These are phyloP conservation scores for Curvularia hawaiiensis DNA, from an alignment of 2,329 filamentous ascomycete species.

Conservation along the genomic window DNA sequence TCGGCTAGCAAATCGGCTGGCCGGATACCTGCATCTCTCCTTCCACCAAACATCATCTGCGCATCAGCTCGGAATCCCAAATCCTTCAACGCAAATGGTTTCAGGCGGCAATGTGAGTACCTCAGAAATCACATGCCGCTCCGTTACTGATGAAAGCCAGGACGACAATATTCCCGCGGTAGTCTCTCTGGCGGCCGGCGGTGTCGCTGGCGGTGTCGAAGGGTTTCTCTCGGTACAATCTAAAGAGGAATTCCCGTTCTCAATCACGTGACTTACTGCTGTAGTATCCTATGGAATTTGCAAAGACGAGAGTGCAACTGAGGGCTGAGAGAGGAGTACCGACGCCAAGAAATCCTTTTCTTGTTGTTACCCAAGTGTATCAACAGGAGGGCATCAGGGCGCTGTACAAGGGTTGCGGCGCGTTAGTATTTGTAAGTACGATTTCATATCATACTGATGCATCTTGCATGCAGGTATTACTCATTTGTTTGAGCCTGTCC, in stretches of 20 bases:
- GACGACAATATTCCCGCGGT: constrained; percentile 46
- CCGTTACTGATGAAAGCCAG: constrained; percentile 21
- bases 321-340: constrained; percentile 51
- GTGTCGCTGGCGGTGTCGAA: constrained; percentile 48
- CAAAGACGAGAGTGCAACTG: constrained; percentile 69
- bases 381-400: constrained; percentile 61
- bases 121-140: neutral
- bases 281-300: constrained; percentile 69
- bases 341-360: constrained; percentile 62
- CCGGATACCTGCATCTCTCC: constrained; percentile 14
- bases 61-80: constrained; percentile 16
- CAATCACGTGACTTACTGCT: constrained; percentile 16
- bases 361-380: constrained; percentile 61
- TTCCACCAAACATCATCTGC: constrained; percentile 17
- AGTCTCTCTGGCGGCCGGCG: constrained; percentile 47
- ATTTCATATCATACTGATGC: neutral
- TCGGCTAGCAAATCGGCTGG: constrained; percentile 13
- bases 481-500: neutral
- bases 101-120: constrained; percentile 35
- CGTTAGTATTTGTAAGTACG: constrained; percentile 58
- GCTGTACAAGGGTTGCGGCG: constrained; percentile 67
- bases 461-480: neutral
- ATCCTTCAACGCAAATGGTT: constrained; percentile 32
- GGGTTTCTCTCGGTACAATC: constrained; percentile 42
- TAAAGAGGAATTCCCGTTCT: neutral